Evolutionary conservation across 305 asterid species (phyloP), one percentile per base, ranked within the genome.

Genomic region (Rubia occidens): DNA sequence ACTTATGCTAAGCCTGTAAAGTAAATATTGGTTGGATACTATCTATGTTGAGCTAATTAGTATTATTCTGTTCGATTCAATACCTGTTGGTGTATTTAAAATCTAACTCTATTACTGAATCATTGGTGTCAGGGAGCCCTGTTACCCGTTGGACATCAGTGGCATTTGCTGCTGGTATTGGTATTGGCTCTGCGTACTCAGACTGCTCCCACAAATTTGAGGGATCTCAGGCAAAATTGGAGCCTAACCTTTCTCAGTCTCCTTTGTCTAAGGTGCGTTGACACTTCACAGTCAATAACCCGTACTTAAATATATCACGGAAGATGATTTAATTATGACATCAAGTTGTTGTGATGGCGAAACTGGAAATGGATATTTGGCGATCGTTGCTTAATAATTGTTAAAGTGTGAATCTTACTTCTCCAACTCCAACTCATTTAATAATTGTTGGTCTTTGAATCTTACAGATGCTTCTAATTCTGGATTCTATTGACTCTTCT

Each of bases 101-200:
- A 61, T 55, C 26, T 26, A 2, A 49, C 49, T 44, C 58, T 51
- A n/a, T 43, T 55, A 3, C n/a, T 64, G 67, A 61, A 66, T 76
- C 42, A 43, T 40, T 62, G 67, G 37, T 74, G 68, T 71, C 83
- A 94, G 97, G 97, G 76, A 90, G 95, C 71, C 97, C 99, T 29
- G 93, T 74, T 20, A 86, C 96, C 66, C 95, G 96, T 67, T 90
- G 95, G 97, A 95, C 96, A 47, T 82, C 97, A 26, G 88, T 91
- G 60, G 89, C 95, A 72, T 86, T 94, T 73, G 99, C 93, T 75
- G 96, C 96, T 67, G 97, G 97, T 68, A 61, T 85, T 69, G 99
- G 97, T 58, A 77, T 94, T 64, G 99, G 99, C 70, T 86, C 95
- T 79, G 93, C 99, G 39, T 94, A 87, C 82, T 71, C 89, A 20